These are phyloP conservation scores for Picochlorum sp. DNA, from an alignment of 139 green algal genomes.

Conservation along the genomic window DNA sequence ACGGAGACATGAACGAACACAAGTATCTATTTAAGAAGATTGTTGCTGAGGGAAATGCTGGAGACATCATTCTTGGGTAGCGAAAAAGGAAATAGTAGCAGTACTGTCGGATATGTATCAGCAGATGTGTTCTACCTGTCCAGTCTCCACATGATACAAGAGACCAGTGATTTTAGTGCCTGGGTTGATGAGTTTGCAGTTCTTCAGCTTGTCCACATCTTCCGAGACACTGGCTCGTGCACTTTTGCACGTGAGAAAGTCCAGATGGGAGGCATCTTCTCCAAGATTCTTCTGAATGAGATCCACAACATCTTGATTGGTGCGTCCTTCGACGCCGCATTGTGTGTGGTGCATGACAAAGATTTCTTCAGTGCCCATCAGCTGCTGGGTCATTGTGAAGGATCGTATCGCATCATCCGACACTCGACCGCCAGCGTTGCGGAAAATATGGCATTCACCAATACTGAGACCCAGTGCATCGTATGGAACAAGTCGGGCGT, in stretches of 20 bases:
- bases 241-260: conserved; percentile 43
- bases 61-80: too few species aligned
- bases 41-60: too few species aligned
- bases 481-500: conserved; percentile 31
- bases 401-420: conserved; percentile 45
- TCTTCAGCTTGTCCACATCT: conserved; percentile 31
- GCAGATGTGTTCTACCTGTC: conserved; percentile 15
- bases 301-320: conserved; percentile 17
- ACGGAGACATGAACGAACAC: too few species aligned
- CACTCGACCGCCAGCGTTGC: conserved; percentile 55
- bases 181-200: conserved; percentile 16
- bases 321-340: conserved; percentile 39
- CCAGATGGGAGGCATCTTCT: conserved; percentile 18
- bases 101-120: neutral
- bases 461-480: conserved; percentile 39
- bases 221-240: conserved; percentile 40
- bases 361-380: conserved; percentile 58
- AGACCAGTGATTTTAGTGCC: conserved; percentile 32
- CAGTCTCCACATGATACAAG: conserved; percentile 47
- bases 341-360: conserved; percentile 61
- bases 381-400: conserved; percentile 51
- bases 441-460: conserved; percentile 46
- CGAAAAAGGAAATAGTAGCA: too few species aligned
- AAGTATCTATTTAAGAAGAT: too few species aligned
- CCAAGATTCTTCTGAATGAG: conserved; percentile 39